Evolutionary conservation across 2,329 filamentous ascomycete genomes (phyloP).

Genomic region (Sporothrix variecibatus): DNA sequence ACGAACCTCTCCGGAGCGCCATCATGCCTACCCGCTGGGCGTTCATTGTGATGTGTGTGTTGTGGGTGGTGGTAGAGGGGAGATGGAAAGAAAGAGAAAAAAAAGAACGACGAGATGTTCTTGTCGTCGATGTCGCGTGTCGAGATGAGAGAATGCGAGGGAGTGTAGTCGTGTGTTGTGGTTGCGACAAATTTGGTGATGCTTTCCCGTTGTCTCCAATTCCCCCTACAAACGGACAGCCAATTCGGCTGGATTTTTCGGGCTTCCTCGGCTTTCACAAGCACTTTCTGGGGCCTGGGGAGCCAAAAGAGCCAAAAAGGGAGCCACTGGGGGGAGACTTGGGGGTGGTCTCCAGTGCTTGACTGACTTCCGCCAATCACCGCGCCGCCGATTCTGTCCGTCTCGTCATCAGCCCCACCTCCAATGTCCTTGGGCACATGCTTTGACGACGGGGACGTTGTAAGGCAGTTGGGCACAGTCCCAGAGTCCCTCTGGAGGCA

Average conservation of each 20-base stretch:
- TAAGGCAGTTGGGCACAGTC: not conserved
- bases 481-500: not conserved
- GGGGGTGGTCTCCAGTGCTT: not conserved
- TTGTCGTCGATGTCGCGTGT: constrained; percentile 19
- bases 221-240: not conserved
- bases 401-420: constrained; percentile 31
- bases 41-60: constrained; percentile 48
- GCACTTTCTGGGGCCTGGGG: constrained; percentile 8
- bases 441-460: not conserved
- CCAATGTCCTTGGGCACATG: not conserved
- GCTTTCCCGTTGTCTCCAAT: not conserved
- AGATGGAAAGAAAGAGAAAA: constrained; percentile 29
- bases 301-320: no score
- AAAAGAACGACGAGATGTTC: constrained; percentile 28
- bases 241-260: constrained; percentile 24
- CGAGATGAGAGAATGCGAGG: not conserved
- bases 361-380: constrained; percentile 30
- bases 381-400: constrained; percentile 28
- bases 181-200: constrained; percentile 10
- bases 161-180: not conserved
- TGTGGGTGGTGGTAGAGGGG: constrained; percentile 21
- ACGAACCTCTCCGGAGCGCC: constrained; percentile 60
- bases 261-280: constrained; percentile 46
- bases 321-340: no score
- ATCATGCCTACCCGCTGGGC: constrained; percentile 59